phyloP scores from a whole-genome alignment of 2,329 filamentous ascomycete genomes.

The Lasiodiplodia citricola region DNA sequence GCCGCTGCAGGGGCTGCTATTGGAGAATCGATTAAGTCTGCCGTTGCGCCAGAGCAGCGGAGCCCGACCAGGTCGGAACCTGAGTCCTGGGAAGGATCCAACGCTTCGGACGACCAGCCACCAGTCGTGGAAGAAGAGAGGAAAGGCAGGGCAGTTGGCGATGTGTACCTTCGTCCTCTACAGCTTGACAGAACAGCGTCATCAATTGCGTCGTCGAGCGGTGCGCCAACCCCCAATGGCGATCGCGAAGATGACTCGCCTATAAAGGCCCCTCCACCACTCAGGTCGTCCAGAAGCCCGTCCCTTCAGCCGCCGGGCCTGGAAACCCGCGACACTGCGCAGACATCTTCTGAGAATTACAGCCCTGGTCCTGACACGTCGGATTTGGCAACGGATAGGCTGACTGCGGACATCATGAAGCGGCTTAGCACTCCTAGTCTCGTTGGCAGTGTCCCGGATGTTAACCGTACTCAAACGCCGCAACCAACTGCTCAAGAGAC shows the following conservation, averaged over 20 bases:
- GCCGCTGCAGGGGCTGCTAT: constrained; percentile 56
- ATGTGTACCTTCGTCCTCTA: constrained; percentile 46
- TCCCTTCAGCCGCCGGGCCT: constrained; percentile 32
- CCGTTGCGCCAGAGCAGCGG: constrained; percentile 39
- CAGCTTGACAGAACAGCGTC: constrained; percentile 45
- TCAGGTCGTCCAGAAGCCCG: constrained; percentile 37
- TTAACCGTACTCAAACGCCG: constrained; percentile 6
- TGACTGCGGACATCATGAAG: constrained; percentile 76
- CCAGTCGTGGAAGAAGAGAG: constrained; percentile 12
- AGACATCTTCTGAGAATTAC: neutral
- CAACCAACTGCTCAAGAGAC: constrained; percentile 11
- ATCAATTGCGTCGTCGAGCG: constrained; percentile 41
- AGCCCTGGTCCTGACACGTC: constrained; percentile 60
- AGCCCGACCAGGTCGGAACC: constrained; percentile 28
- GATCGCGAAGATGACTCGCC: constrained; percentile 34
- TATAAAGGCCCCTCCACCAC: constrained; percentile 34
- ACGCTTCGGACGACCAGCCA: constrained; percentile 28
- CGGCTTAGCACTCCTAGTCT: constrained; percentile 57
- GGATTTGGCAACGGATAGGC: constrained; percentile 71
- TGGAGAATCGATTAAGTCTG: constrained; percentile 51
- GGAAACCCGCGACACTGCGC: neutral
- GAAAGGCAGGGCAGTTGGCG: constrained; percentile 34
- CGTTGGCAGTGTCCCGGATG: constrained; percentile 6
- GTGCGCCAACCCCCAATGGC: constrained; percentile 50
- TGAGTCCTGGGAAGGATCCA: constrained; percentile 26